Conservation (phyloP, 2,329 filamentous ascomycete genomes). For the Aspergillus floridensis region DNA sequence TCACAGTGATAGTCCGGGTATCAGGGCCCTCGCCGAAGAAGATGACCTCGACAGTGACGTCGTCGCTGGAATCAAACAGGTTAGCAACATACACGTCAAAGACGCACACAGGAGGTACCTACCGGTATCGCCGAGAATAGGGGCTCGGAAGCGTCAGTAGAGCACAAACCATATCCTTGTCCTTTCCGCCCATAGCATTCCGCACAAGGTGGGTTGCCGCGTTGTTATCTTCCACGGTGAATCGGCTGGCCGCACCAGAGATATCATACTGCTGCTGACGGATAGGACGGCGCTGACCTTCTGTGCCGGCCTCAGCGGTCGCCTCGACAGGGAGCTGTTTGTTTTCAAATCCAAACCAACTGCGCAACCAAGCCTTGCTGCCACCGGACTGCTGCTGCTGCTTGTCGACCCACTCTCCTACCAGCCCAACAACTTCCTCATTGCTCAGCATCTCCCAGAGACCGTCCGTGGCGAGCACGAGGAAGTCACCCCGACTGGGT, state of each 20-base stretch:
- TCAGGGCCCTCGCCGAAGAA: conserved; percentile 86
- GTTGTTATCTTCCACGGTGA: conserved; percentile 92
- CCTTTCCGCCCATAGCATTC: conserved; percentile 90
- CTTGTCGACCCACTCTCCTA: conserved; percentile 93
- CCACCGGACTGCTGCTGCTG: conserved; percentile 51
- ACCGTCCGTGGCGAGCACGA: conserved; percentile 94
- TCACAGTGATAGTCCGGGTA: conserved; percentile 75
- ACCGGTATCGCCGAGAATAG: conserved; percentile 88
- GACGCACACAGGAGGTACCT: conserved; percentile 28
- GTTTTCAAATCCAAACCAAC: conserved; percentile 61
- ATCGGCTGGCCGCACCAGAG: conserved; percentile 66
- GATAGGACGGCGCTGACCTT: conserved; percentile 78
- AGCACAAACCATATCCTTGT: conserved; percentile 90
- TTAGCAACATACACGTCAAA: conserved; percentile 10
- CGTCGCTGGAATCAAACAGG: conserved; percentile 61
- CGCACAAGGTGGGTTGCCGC: conserved; percentile 92
- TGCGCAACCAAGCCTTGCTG: conserved; percentile 63
- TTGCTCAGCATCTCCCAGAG: conserved; percentile 99
- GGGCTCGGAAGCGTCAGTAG: conserved; percentile 87
- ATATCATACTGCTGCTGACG: conserved; percentile 90
- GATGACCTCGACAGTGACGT: conserved; percentile 95
- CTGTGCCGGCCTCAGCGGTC: conserved; percentile 45
- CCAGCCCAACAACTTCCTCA: conserved; percentile 93
- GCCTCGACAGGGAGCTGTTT: conserved; percentile 74
- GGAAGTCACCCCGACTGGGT: conserved; percentile 86